phyloP scores from a whole-genome alignment of 371 early-diverging fungal genomes.

The Mucor velutinosus region DNA sequence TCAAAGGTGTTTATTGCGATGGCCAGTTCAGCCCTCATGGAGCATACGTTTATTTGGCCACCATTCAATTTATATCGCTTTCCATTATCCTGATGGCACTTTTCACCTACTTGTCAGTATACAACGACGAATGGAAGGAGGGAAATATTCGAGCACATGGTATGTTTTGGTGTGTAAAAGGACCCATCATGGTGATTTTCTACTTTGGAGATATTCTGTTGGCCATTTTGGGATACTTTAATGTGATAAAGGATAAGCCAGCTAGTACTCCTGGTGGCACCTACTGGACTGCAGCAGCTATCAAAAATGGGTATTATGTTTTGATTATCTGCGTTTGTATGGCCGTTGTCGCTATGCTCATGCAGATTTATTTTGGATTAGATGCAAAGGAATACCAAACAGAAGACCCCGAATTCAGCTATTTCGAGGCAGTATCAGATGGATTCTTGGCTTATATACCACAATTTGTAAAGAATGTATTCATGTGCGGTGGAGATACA shows the following conservation, averaged over 20 bases:
- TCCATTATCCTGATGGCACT: constrained; percentile 48
- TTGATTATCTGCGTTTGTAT: constrained; percentile 44
- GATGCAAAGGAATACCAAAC: constrained; percentile 17
- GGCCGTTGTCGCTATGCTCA: constrained; percentile 38
- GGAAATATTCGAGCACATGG: constrained; percentile 45
- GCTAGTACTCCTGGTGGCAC: constrained; percentile 33
- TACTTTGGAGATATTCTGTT: constrained; percentile 48
- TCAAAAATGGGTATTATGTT: constrained; percentile 49
- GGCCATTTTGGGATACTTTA: constrained; percentile 24
- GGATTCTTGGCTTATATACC: constrained; percentile 47
- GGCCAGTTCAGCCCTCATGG: constrained; percentile 41
- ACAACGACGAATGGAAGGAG: constrained; percentile 41
- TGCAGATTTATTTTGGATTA: constrained; percentile 46
- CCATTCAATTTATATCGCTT: constrained; percentile 48
- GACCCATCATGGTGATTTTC: constrained; percentile 52
- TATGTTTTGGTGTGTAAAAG: constrained; percentile 60
- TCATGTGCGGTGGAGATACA: constrained; percentile 48
- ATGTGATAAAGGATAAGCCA: constrained; percentile 45
- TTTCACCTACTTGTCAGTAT: constrained; percentile 51
- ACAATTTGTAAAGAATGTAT: constrained; percentile 41
- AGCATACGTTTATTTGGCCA: constrained; percentile 44
- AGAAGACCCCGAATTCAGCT: constrained; percentile 21
- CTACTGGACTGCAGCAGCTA: constrained; percentile 44
- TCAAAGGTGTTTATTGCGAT: constrained; percentile 48
- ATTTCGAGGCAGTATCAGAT: constrained; percentile 44